These are phyloP conservation scores for maize (Zea mays) DNA, from an alignment of 176 grass and related monocot species.

Conservation along the genomic window DNA sequence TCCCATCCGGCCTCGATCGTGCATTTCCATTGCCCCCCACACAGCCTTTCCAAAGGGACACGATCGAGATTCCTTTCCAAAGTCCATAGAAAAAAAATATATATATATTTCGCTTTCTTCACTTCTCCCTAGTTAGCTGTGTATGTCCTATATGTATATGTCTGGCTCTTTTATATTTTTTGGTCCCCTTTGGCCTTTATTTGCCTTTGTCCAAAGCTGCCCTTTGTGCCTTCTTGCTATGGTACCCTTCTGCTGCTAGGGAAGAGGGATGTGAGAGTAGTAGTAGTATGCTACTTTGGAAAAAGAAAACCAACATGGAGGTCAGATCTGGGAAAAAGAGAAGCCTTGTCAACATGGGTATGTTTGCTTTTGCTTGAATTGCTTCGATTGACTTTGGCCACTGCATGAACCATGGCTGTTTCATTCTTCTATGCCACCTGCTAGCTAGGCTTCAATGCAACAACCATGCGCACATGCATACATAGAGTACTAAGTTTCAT, in stretches of 20 bases:
- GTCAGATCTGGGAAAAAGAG: conserved; percentile 64
- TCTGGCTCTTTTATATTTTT: not conserved
- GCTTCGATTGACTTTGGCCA: conserved; percentile 57
- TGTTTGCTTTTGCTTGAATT: conserved; percentile 89
- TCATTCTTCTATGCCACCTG: not conserved
- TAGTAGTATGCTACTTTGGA: conserved; percentile 11
- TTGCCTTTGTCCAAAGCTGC: not conserved
- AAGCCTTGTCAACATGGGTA: conserved; percentile 78
- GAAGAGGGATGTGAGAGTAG: not conserved
- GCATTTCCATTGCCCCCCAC: not conserved
- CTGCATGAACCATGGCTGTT: not conserved
- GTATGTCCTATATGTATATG: not conserved
- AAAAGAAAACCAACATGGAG: conserved; percentile 29
- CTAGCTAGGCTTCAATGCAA: conserved; percentile 3
- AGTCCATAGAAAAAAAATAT: conserved; percentile 36
- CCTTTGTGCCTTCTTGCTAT: not conserved
- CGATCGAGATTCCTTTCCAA: conserved; percentile 66
- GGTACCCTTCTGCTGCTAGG: not conserved
- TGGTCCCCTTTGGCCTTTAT: not conserved
- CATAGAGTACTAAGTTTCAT: not conserved
- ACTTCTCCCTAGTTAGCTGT: not conserved
- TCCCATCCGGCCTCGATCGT: conserved; percentile 13
- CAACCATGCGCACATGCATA: not conserved
- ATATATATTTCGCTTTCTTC: not conserved
- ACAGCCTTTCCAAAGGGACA: conserved; percentile 7